phyloP scores from a whole-genome alignment of 805 yeast genomes.

The Wickerhamiella sergipiensis region DNA sequence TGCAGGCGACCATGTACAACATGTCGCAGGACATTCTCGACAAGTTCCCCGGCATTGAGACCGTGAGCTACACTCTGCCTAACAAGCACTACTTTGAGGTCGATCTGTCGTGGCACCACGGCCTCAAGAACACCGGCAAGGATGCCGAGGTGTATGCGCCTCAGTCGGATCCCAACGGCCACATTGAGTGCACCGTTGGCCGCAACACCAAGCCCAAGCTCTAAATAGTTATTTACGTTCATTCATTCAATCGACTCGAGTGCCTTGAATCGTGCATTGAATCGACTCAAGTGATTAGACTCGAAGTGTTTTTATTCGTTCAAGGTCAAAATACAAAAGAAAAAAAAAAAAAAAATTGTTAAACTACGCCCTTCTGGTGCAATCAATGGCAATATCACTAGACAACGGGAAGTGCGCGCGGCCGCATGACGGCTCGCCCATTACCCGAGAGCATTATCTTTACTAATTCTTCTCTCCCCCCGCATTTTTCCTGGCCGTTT shows the following conservation, averaged over 20 bases:
- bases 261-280: too few relatives aligned
- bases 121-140: constrained; percentile 42
- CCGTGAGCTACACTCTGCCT: constrained; percentile 67
- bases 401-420: too few relatives aligned
- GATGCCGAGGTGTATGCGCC: constrained; percentile 83
- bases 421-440: not conserved
- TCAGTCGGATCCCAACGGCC: constrained; percentile 79
- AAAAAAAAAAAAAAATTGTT: too few relatives aligned
- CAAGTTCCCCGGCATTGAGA: constrained; percentile 39
- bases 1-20: constrained; percentile 93
- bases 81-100: constrained; percentile 82
- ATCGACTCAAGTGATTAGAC: too few relatives aligned
- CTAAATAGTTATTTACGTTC: too few relatives aligned
- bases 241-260: too few relatives aligned
- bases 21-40: constrained; percentile 66
- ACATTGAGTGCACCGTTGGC: constrained; percentile 75
- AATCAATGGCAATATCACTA: too few relatives aligned
- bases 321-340: too few relatives aligned
- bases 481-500: not conserved
- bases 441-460: not conserved
- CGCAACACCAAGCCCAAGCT: constrained; percentile 25
- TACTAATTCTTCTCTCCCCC: not conserved
- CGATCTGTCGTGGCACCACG: constrained; percentile 71
- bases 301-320: too few relatives aligned
- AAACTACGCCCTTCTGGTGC: too few relatives aligned